A percentile compares a stretch with the other conserved stretches of the same genome.
Evolutionary conservation across 164 flowering plant species (phyloP).

Genomic region (Echeveria elegans): DNA sequence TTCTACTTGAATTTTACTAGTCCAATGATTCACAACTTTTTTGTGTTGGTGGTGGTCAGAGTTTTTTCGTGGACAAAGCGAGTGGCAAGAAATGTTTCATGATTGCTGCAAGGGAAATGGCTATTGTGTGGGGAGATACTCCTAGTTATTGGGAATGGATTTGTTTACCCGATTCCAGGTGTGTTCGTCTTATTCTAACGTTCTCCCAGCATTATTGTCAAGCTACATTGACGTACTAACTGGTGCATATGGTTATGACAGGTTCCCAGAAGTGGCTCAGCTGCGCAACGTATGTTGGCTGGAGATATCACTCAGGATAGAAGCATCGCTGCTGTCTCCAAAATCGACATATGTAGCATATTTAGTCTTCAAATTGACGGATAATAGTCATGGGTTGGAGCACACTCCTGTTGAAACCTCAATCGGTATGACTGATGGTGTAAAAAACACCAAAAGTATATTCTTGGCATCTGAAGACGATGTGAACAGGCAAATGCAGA

Average conservation of each 20-base stretch:
- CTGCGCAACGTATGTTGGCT: constrained; percentile 25
- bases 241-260: constrained; percentile 10
- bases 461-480: constrained; percentile 13
- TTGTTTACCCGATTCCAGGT: constrained; percentile 27
- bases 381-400: constrained; percentile 6
- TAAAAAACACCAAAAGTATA: constrained; percentile 1
- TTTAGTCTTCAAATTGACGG: constrained; percentile 13
- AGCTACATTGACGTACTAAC: not conserved
- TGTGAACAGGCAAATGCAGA: too few species aligned
- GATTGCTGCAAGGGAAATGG: too few species aligned
- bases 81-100: too few species aligned
- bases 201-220: too few species aligned
- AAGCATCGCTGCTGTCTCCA: constrained; percentile 12
- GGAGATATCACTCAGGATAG: constrained; percentile 18
- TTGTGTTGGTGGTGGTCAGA: constrained; percentile 19
- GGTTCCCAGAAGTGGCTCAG: constrained; percentile 22
- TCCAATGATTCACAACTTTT: not conserved
- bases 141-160: constrained; percentile 33
- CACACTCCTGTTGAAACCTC: constrained; percentile 13
- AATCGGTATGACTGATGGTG: constrained; percentile 14
- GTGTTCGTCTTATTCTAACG: not conserved
- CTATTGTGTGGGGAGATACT: constrained; percentile 29
- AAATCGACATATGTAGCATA: constrained; percentile 19
- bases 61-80: too few species aligned
- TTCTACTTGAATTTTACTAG: not conserved